These are phyloP conservation scores for Blastobotrys americana DNA, from an alignment of 805 yeast genomes.

Conservation along the genomic window DNA sequence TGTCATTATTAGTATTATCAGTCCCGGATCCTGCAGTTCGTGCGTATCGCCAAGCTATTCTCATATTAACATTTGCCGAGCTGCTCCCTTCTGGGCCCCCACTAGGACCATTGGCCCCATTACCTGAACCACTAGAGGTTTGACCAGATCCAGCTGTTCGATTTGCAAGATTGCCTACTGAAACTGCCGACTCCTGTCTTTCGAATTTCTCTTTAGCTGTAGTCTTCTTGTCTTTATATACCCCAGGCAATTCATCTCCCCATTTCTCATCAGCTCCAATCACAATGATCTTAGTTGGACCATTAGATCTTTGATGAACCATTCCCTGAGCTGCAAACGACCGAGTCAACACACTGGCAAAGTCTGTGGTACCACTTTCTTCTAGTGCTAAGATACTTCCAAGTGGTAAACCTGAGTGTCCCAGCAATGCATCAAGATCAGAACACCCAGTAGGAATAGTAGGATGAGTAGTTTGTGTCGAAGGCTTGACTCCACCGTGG, in stretches of 20 bases:
- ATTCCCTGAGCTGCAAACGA: conserved; percentile 73
- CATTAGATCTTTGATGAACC: conserved; percentile 46
- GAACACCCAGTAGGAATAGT: conserved; percentile 73
- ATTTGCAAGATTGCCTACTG: conserved; percentile 55
- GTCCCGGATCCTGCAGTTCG: conserved; percentile 16
- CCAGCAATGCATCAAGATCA: conserved; percentile 66
- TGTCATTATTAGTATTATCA: conserved; percentile 12
- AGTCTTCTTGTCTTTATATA: conserved; percentile 53
- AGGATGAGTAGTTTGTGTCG: conserved; percentile 64
- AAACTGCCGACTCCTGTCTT: conserved; percentile 45
- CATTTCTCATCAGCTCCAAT: conserved; percentile 53
- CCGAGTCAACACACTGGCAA: conserved; percentile 61
- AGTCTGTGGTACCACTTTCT: conserved; percentile 86
- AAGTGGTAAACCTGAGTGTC: conserved; percentile 80
- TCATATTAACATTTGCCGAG: conserved; percentile 39
- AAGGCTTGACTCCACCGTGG: conserved; percentile 67
- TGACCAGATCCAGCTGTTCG: conserved; percentile 5
- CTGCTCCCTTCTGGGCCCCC: too few relatives aligned
- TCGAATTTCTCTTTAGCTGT: conserved; percentile 21
- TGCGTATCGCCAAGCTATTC: conserved; percentile 94
- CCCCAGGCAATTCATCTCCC: conserved; percentile 69
- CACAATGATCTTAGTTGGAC: conserved; percentile 51
- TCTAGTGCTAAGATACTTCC: conserved; percentile 66
- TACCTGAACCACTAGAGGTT: background rate
- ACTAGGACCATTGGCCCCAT: background rate